phyloP scores from a whole-genome alignment of 1,284 basidiomycete genomes.

The Leccinum ponderosum region DNA sequence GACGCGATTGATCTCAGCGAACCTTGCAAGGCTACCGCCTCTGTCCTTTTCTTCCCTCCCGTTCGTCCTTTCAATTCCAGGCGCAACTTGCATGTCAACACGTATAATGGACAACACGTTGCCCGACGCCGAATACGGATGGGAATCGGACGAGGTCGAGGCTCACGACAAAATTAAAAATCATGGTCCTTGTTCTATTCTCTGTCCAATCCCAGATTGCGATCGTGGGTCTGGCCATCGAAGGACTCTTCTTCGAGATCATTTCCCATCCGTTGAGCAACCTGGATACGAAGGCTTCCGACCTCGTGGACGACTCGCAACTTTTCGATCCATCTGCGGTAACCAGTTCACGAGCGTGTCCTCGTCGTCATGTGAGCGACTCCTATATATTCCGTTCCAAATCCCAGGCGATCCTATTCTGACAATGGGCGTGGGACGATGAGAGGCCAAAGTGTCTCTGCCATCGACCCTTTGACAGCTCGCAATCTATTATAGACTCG shows the following conservation, averaged over 20 bases:
- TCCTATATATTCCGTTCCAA: neutral
- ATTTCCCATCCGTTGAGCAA: constrained; percentile 12
- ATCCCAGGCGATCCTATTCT: neutral
- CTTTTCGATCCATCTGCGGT: constrained; percentile 1
- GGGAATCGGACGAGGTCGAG: constrained; percentile 12
- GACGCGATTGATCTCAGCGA: constrained; percentile 6
- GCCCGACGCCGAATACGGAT: constrained; percentile 4
- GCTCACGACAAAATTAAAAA: constrained; percentile 1
- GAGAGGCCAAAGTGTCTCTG: neutral
- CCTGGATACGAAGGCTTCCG: neutral
- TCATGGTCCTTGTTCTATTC: neutral
- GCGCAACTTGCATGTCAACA: neutral
- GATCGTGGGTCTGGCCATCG: constrained; percentile 5
- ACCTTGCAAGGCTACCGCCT: neutral
- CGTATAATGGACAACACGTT: constrained; percentile 2
- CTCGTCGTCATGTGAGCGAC: neutral
- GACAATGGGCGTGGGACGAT: constrained; percentile 8
- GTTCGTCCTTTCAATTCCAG: neutral
- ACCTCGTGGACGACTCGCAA: neutral
- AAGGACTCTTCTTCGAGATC: neutral
- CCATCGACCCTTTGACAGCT: neutral
- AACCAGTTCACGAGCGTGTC: neutral
- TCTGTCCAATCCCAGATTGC: constrained; percentile 16
- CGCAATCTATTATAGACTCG: neutral
- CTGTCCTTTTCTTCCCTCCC: neutral